Percentiles rank a stretch among this genome's conserved stretches.
Conservation (phyloP, 371 early-diverging fungal species). For the Syncephalis plumigaleata region DNA sequence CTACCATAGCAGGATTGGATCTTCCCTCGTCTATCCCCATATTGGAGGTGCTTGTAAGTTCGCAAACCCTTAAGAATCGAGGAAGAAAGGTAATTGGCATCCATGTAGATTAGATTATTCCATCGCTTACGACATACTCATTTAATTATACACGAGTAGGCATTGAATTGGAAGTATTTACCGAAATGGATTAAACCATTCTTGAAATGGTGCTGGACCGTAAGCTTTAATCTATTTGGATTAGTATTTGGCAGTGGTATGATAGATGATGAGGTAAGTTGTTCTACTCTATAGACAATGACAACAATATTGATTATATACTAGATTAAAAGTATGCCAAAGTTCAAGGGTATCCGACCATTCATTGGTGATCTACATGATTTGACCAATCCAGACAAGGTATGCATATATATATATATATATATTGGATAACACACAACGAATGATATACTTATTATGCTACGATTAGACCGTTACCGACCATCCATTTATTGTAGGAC, state of each 20-base stretch:
- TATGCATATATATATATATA: background rate
- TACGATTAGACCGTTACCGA: constrained; percentile 1
- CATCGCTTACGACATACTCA: background rate
- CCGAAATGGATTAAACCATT: constrained; percentile 3
- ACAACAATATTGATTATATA: no score
- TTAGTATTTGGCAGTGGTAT: constrained; percentile 5
- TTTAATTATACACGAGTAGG: background rate
- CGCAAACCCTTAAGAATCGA: background rate
- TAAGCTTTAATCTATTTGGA: constrained; percentile 3
- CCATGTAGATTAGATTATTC: background rate
- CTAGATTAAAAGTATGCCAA: background rate
- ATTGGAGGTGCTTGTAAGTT: background rate
- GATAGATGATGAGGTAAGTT: constrained; percentile 2
- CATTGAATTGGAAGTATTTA: constrained; percentile 1
- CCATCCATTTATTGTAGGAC: constrained; percentile 7
- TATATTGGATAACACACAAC: background rate
- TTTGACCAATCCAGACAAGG: constrained; percentile 6
- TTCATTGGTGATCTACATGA: constrained; percentile 4
- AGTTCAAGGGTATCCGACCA: constrained; percentile 1
- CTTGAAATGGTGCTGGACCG: background rate
- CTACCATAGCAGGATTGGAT: constrained; percentile 2
- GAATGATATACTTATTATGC: no score
- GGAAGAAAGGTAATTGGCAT: background rate
- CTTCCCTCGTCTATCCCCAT: constrained; percentile 3
- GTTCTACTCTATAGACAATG: background rate